Evolutionary conservation across 805 yeast genomes (phyloP).

Genomic region (Jamesozyma spencerorum): DNA sequence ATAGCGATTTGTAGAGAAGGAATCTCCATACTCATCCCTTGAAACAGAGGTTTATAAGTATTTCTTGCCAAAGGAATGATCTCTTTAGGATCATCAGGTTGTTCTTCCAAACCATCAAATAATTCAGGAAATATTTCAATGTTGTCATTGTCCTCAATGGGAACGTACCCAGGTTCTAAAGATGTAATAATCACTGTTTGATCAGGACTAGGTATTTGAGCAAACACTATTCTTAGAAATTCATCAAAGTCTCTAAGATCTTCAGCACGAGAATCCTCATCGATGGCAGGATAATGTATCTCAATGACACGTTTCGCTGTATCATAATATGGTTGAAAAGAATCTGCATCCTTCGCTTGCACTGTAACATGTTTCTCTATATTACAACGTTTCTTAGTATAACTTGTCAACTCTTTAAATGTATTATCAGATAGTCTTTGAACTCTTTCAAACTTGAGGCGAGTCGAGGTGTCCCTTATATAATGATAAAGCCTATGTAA

Average conservation of each 20-base stretch:
- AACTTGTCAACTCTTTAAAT: slow-evolving; percentile 14
- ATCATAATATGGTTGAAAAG: slow-evolving; percentile 53
- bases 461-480: slow-evolving; percentile 48
- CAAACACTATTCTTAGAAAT: slow-evolving; percentile 44
- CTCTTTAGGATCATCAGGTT: slow-evolving; percentile 36
- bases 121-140: slow-evolving; percentile 4
- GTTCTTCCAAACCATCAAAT: slow-evolving; percentile 33
- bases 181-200: slow-evolving; percentile 53
- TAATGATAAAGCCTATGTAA: slow-evolving; percentile 46
- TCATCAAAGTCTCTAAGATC: slow-evolving; percentile 37
- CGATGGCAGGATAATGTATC: slow-evolving; percentile 39
- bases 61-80: slow-evolving; percentile 21
- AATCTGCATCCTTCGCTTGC: slow-evolving; percentile 33
- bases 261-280: slow-evolving; percentile 26
- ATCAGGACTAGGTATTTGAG: slow-evolving; percentile 68
- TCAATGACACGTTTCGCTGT: slow-evolving; percentile 51
- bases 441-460: slow-evolving; percentile 48
- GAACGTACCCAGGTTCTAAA: slow-evolving; percentile 12
- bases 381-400: slow-evolving; percentile 18
- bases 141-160: slow-evolving; percentile 7
- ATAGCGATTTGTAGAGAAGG: slow-evolving; percentile 11
- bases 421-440: slow-evolving; percentile 17
- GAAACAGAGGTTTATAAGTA: slow-evolving; percentile 26
- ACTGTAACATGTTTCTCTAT: slow-evolving; percentile 17
- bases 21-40: slow-evolving; percentile 8